Base-by-base conservation (phyloP, 2,329 filamentous ascomycete genomes). In the Bisporella sp. region DNA sequence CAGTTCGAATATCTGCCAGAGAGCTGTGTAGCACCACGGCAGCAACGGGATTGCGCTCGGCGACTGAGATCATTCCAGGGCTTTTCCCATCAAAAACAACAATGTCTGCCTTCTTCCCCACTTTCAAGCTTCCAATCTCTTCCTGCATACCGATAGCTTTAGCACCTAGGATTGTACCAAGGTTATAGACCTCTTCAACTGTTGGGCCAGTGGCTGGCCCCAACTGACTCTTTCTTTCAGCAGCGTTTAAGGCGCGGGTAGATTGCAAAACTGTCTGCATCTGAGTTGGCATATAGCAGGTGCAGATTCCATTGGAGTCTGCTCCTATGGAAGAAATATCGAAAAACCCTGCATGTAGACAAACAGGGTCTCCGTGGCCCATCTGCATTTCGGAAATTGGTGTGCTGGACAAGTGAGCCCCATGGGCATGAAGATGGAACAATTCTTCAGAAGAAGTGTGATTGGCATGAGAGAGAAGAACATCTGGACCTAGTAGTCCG, bases 161-260 rank as follows among this genome's bases (percentile, higher is more conserved):
- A 1, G 73, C 73, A 0, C 73, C 73, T 1, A 65, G 62, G n/a
- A 77, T 67, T 0, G 74, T 78, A 0, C 65, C 73, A 5, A 78
- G 66, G 53, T 77, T 76, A 59, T 74, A 77, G 2, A 66, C 72
- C 39, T 74, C 67, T 42, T 71, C 66, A 0, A 68, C 69, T 0
- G 63, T 64, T 31, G 66, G 59, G 29, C 62, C 65, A 0, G 21
- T 21, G 21, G 21, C 21, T 21, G 21, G 21, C 21, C 21, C 21
- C 21, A 21, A 21, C 21, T 21, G 21, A 21, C 21, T 3, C 21
- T 21, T 21, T 21, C 3, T 21, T 21, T 21, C 21, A 21, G 21
- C 21, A 21, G 21, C 21, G 21, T 21, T 21, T 21, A 57, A 52
- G 1, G 53, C 59, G 6, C 69, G 62, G 2, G 64, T 57, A 5